These are phyloP conservation scores for Biancaea sappan DNA, from an alignment of 306 rosid species.

Conservation along the genomic window DNA sequence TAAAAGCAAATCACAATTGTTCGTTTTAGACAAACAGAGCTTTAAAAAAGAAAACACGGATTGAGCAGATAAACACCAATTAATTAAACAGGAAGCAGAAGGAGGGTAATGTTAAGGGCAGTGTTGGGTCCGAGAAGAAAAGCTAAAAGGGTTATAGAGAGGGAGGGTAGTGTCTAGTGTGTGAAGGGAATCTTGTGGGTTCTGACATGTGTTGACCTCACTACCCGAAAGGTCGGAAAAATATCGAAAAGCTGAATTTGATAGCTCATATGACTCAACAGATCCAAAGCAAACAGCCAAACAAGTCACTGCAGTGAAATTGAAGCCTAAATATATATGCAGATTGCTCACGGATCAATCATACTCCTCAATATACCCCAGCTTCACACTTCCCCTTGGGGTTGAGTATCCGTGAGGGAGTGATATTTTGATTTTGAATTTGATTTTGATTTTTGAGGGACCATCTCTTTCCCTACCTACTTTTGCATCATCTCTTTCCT, in stretches of 20 bases:
- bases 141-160: not conserved
- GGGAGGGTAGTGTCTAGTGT: slow-evolving; percentile 12
- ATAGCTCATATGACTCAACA: slow-evolving; percentile 18
- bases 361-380: not conserved
- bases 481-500: not conserved
- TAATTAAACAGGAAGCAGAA: no score
- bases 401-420: not conserved
- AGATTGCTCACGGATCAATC: slow-evolving; percentile 5
- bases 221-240: slow-evolving; percentile 3
- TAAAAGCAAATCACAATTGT: no score
- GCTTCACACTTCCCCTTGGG: not conserved
- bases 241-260: slow-evolving; percentile 4
- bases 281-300: not conserved
- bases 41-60: no score
- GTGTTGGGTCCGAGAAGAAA: not conserved
- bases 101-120: not conserved
- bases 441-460: slow-evolving; percentile 7
- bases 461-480: not conserved
- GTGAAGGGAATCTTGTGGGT: slow-evolving; percentile 27
- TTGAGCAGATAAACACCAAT: no score
- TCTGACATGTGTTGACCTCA: slow-evolving; percentile 26
- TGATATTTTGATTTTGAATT: not conserved
- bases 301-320: not conserved
- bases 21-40: no score
- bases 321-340: slow-evolving; percentile 1